Base-by-base conservation (phyloP, 176 grass and related monocot species). In the Echinochloa phyllopogon region DNA sequence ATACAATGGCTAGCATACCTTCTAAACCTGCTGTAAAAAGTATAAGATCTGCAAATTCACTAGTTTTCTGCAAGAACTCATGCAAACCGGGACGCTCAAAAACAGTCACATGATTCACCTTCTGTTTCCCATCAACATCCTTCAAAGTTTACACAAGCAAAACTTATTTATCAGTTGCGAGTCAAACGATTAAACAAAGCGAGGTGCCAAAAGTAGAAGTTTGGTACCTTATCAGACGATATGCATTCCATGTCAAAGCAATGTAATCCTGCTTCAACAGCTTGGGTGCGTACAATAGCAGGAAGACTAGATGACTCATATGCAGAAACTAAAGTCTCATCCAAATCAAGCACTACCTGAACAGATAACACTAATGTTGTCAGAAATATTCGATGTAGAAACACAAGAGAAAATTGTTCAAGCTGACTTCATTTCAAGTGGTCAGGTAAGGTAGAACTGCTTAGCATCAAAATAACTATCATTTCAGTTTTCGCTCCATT, bases 21-120 rank as follows among this genome's bases (percentile, higher is more conserved):
- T 99, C 97, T 69, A 99, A 90, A 67, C 94, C 97, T 81, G 97
- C 97, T 75, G 97, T 99, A 86, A 99, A 99, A 60, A 99, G 97
- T 84, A 99, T 79, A 80, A 99, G 91, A 83, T 99, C 94, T 51
- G 94, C 94, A 89, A 99, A 96, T 89, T 99, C 92, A 86, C 92
- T 89, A 66, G 86, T 89, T 82, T 92, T 87, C 76, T 82, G 82
- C 84, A 99, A 90, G 84, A 99, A 99, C 70, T 99, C 97, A 56
- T 90, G 90, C 86, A 99, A 87, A 88, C 94, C 92, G 89, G 94
- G 97, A 38, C 97, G 97, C 79, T 99, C 97, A 86, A 99, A 99
- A 69, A 99, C 97, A 25, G 97, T 99, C 45, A 99, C 97, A 80
- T 92, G 88, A 83, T 92, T 99, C 70, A 99, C 92, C 77, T 96